Evolutionary conservation across 139 green algal species (phyloP).

Genomic region (Chlorella sp.): DNA sequence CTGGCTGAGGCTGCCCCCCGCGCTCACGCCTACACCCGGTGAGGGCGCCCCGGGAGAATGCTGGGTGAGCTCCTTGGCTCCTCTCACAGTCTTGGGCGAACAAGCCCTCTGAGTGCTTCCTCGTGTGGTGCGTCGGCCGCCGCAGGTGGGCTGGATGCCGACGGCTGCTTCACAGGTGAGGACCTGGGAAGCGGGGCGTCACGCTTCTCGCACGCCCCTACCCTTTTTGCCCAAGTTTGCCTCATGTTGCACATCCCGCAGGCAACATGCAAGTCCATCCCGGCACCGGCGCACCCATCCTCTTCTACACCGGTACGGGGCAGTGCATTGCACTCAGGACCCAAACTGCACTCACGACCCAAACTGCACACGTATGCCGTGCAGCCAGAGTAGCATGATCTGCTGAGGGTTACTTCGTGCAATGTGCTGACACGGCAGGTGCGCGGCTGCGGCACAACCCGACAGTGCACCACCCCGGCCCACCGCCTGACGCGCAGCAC

Average conservation of each 20-base stretch:
- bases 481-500: neutral
- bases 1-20: neutral
- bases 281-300: conserved; percentile 41
- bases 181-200: too few relatives aligned
- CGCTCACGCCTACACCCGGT: neutral
- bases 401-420: too few relatives aligned
- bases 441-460: conserved; percentile 17
- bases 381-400: too few relatives aligned
- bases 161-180: conserved; percentile 80
- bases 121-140: too few relatives aligned
- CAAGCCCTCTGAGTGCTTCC: neutral
- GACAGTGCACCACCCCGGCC: neutral
- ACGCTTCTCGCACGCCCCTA: too few relatives aligned
- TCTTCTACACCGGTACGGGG: conserved; percentile 68
- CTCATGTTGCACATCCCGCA: too few relatives aligned
- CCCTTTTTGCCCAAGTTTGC: too few relatives aligned
- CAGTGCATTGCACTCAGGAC: too few relatives aligned
- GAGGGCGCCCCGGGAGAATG: neutral
- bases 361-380: neutral
- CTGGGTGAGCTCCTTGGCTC: neutral
- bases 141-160: conserved; percentile 54
- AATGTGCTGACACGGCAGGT: neutral
- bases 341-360: too few relatives aligned
- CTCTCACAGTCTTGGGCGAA: neutral
- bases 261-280: conserved; percentile 33